These are phyloP conservation scores for Cystoisospora suis DNA, from an alignment of 169 alveolate species.

Conservation along the genomic window DNA sequence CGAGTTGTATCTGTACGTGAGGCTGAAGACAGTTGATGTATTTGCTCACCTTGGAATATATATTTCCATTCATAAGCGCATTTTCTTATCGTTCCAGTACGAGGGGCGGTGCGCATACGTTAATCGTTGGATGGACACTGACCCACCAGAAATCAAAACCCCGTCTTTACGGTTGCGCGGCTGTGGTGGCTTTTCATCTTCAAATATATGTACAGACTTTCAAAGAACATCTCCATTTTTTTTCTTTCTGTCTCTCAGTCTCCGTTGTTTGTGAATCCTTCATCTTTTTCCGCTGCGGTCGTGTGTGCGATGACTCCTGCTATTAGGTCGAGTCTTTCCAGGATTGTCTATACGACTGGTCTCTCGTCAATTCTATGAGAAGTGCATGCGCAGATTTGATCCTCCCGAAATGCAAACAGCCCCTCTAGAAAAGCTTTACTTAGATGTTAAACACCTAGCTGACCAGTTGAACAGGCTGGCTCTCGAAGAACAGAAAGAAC, in stretches of 20 bases:
- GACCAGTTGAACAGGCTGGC: constrained; percentile 24
- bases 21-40: too few relatives aligned
- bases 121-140: too few relatives aligned
- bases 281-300: neutral
- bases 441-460: constrained; percentile 36
- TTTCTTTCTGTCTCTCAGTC: neutral
- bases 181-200: too few relatives aligned
- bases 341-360: constrained; percentile 71
- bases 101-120: too few relatives aligned
- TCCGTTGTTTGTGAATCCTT: neutral
- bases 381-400: constrained; percentile 66
- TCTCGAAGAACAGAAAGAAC: neutral
- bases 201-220: neutral
- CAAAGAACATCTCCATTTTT: neutral
- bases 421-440: constrained; percentile 68
- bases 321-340: constrained; percentile 73
- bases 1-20: too few relatives aligned
- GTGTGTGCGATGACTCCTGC: too few relatives aligned
- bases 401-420: constrained; percentile 75
- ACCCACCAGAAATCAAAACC: too few relatives aligned
- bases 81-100: too few relatives aligned
- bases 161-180: too few relatives aligned
- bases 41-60: too few relatives aligned
- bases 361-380: constrained; percentile 63
- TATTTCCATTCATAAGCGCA: too few relatives aligned